These are phyloP conservation scores for Pichia heedii DNA, from an alignment of 805 yeast genomes.

Conservation along the genomic window DNA sequence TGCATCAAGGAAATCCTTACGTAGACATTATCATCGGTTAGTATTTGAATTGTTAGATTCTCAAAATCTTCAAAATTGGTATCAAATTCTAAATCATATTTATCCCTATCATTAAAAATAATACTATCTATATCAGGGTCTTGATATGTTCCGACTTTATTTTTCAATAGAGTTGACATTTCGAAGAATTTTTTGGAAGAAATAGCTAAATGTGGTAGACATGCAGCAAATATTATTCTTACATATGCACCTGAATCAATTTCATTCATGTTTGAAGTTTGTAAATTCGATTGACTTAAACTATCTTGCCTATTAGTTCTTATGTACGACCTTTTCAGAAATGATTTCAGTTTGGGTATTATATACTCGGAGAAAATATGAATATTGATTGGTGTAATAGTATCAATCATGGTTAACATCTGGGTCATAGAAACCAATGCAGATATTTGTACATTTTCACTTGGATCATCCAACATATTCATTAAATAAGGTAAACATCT, in stretches of 20 bases:
- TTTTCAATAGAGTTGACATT: constrained; percentile 43
- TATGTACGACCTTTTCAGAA: constrained; percentile 31
- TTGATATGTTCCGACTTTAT: constrained; percentile 14
- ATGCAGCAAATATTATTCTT: constrained; percentile 59
- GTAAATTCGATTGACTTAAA: background rate
- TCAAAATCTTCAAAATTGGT: constrained; percentile 50
- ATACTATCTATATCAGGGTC: constrained; percentile 40
- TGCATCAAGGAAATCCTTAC: constrained; percentile 64
- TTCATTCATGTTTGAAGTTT: background rate
- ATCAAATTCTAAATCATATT: constrained; percentile 32
- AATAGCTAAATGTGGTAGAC: constrained; percentile 64
- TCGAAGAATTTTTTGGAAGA: constrained; percentile 57
- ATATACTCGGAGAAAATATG: constrained; percentile 75
- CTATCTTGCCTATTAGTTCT: background rate
- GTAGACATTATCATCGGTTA: constrained; percentile 58
- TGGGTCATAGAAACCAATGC: constrained; percentile 63
- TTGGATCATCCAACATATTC: constrained; percentile 59
- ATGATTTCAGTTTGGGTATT: constrained; percentile 53
- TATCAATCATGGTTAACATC: constrained; percentile 51
- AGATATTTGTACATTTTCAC: constrained; percentile 54
- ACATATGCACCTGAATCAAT: constrained; percentile 31
- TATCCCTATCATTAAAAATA: constrained; percentile 23
- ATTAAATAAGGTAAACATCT: constrained; percentile 75
- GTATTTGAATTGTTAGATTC: constrained; percentile 48
- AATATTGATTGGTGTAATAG: constrained; percentile 65